A percentile compares a stretch with the other conserved stretches of the same genome.
These are phyloP conservation scores for Fusarium sp. DNA, from an alignment of 2,329 filamentous ascomycete species.

Conservation along the genomic window DNA sequence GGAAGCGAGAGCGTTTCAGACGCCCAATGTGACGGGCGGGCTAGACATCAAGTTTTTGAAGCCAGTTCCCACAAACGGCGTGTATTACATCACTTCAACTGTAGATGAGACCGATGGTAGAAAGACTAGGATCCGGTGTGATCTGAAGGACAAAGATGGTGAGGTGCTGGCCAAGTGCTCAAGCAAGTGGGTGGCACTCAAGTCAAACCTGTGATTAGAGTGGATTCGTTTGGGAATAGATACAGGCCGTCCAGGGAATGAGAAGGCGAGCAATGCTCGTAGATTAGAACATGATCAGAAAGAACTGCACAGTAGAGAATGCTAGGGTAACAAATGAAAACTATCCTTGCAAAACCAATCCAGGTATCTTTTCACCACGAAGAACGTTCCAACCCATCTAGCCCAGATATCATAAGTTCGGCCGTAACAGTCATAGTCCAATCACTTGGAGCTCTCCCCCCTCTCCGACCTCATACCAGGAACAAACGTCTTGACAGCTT, in stretches of 20 bases:
- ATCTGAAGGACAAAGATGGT: constrained; percentile 47
- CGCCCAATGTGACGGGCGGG: constrained; percentile 49
- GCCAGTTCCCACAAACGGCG: constrained; percentile 46
- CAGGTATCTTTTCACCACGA: constrained; percentile 36
- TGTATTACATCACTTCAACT: constrained; percentile 48
- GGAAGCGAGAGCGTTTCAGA: constrained; percentile 42
- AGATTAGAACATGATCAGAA: constrained; percentile 24
- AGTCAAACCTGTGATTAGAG: constrained; percentile 43
- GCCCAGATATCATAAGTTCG: constrained; percentile 12
- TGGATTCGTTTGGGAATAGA: not conserved
- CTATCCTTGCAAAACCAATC: constrained; percentile 24
- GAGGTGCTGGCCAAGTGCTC: constrained; percentile 46
- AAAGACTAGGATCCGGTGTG: constrained; percentile 48
- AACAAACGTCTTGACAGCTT: constrained; percentile 45
- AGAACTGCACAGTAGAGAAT: constrained; percentile 13
- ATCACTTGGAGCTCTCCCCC: constrained; percentile 37
- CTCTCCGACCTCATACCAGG: constrained; percentile 38
- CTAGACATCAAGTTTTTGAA: constrained; percentile 52
- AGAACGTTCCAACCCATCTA: constrained; percentile 16
- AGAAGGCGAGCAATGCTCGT: not conserved
- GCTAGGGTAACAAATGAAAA: constrained; percentile 14
- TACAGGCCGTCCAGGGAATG: not conserved
- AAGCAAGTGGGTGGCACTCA: constrained; percentile 51
- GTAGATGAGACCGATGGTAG: constrained; percentile 50
- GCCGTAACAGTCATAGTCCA: constrained; percentile 31